Base-by-base conservation (phyloP, 352 stramenopile genomes). In the Pythium sp. region DNA sequence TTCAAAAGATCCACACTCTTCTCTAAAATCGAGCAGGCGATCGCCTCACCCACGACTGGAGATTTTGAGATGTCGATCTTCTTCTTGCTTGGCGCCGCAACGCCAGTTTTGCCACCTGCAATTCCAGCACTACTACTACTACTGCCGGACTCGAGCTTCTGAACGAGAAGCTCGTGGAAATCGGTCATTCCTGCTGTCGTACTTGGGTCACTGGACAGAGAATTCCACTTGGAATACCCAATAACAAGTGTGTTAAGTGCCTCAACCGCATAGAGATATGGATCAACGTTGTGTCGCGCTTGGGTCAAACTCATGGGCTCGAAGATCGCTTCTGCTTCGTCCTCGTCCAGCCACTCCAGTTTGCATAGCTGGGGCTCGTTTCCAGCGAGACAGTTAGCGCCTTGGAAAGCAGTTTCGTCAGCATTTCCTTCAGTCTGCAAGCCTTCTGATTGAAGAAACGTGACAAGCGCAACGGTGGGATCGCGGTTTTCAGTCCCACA, bases 301-400 rank as follows among this genome's bases (percentile, higher is more conserved):
- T 69, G 56, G 9, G 76, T 87, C 32, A 89, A 69, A 1, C 67
- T 57, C 6, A 67, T 62, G 0, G 79, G 65, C 6, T 65, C 51
- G 20, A 87, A 90, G 0, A 71, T 62, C 0, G 58, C 47, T 15
- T 67, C 58, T n/a, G 85, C 75, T 5, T 74, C 64, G 14, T 73
- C 75, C 47, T 89, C 81, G 34, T 82, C 78, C 28, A 79, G 62
- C 83, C 81, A 90, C 47, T 87, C 80, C 24, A 91, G 69, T 26
- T 77, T 79, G 60, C 71, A 82, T 0, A 63, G 18, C 15, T 41
- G 46, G 5, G 46, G 22, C 28, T 65, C 63, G 0, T 54, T 14
- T 20, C 59, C n/a, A 26, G 58, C 46, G 51, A 69, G 14, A 36
- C 46, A 58, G 30, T 20, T 26, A 3, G 55, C 7, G 12, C 5